phyloP scores from a whole-genome alignment of 2,329 filamentous ascomycete genomes.

The Akanthomyces lecanii region DNA sequence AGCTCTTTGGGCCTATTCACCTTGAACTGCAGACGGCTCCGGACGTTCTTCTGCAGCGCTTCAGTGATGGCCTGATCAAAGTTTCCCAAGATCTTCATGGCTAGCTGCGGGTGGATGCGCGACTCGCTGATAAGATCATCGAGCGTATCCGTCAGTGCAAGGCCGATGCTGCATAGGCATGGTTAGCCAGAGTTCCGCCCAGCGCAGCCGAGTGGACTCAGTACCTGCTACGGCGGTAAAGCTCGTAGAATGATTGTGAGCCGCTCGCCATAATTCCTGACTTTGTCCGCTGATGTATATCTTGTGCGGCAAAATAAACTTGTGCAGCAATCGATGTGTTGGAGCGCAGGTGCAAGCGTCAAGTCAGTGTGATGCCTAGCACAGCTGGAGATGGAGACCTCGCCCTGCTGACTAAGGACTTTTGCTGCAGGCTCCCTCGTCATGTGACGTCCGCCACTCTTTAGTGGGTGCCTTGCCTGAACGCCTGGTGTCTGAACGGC shows the following conservation, averaged over 20 bases:
- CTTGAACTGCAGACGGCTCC: conserved; percentile 90
- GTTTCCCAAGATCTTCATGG: conserved; percentile 95
- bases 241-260: conserved; percentile 73
- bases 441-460: conserved; percentile 14
- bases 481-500: conserved; percentile 12
- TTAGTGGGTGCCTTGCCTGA: conserved; percentile 11
- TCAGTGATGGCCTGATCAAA: conserved; percentile 94
- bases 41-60: conserved; percentile 86
- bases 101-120: conserved; percentile 94
- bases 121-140: conserved; percentile 93
- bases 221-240: conserved; percentile 98
- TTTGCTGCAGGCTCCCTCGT: conserved; percentile 5
- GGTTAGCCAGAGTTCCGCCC: conserved; percentile 25
- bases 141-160: conserved; percentile 91
- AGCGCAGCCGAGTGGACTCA: conserved; percentile 22
- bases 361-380: conserved; percentile 4
- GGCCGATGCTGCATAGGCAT: conserved; percentile 69
- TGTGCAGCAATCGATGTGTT: conserved; percentile 8
- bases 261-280: conserved; percentile 41
- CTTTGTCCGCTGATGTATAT: conserved; percentile 3
- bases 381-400: background rate
- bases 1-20: conserved; percentile 43
- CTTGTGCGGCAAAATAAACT: background rate
- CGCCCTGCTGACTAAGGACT: conserved; percentile 5
- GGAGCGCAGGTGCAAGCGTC: background rate